A percentile compares a stretch with the other conserved stretches of the same genome.
These are phyloP conservation scores for Glonium stellatum DNA, from an alignment of 495 filamentous ascomycete species.

Conservation along the genomic window DNA sequence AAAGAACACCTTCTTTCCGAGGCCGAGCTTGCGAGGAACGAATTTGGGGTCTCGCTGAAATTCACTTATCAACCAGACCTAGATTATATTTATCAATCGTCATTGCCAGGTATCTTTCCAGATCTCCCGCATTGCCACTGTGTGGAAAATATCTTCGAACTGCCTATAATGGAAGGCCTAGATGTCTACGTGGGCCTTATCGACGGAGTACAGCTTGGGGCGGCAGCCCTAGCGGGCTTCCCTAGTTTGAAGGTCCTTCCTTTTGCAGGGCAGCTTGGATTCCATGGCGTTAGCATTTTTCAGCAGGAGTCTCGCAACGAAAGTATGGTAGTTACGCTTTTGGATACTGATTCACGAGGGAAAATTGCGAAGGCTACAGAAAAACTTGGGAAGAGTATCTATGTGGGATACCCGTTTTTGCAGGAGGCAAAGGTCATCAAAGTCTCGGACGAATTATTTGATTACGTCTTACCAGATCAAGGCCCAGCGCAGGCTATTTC, in stretches of 20 bases:
- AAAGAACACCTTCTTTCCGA: slow-evolving; percentile 68
- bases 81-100: slow-evolving; percentile 76
- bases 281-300: slow-evolving; percentile 94
- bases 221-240: slow-evolving; percentile 80
- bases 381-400: slow-evolving; percentile 76
- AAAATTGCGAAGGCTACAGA: slow-evolving; percentile 63
- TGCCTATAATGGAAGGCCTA: slow-evolving; percentile 85
- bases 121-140: slow-evolving; percentile 82
- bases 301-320: slow-evolving; percentile 94
- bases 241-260: slow-evolving; percentile 79
- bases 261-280: slow-evolving; percentile 69
- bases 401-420: slow-evolving; percentile 92
- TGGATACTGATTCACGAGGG: slow-evolving; percentile 63
- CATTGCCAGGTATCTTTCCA: slow-evolving; percentile 84
- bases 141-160: slow-evolving; percentile 88
- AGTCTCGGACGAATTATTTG: slow-evolving; percentile 90
- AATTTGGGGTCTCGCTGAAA: slow-evolving; percentile 85
- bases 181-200: slow-evolving; percentile 80
- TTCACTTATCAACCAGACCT: slow-evolving; percentile 76
- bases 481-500: slow-evolving; percentile 53
- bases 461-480: slow-evolving; percentile 65
- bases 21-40: slow-evolving; percentile 73
- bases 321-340: slow-evolving; percentile 85
- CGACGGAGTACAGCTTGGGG: slow-evolving; percentile 77
- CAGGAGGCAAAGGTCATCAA: slow-evolving; percentile 84